Evolutionary conservation across 2,329 filamentous ascomycete species (phyloP), one percentile per base, ranked within the genome.

Genomic region (Cylindrodendrum hubeiense): DNA sequence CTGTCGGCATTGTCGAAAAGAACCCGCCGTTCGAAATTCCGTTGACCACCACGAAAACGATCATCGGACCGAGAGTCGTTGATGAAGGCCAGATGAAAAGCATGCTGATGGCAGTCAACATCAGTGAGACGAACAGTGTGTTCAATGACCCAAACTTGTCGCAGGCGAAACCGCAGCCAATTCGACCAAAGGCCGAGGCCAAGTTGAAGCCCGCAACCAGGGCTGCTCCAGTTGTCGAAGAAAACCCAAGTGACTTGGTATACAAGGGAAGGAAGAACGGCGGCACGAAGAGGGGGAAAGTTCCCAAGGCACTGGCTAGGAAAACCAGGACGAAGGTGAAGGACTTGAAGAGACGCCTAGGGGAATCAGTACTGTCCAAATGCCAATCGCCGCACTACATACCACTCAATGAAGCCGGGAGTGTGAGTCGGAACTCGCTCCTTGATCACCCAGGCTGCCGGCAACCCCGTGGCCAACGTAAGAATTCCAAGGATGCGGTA

Each of bases 1-100:
- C 87, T 1, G 88, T 90, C 2, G 88, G 88, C 81, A 90, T 89
- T 0, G 85, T 85, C 6, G 85, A 84, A 74, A 90, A 90, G 78
- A 90, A 90, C 0, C 84, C 86, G 1, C 88, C 88, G 71, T 89
- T 90, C 4, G 84, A 83, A 30, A 83, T 78, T 0, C 88, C 88
- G 69, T 89, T 90, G 37, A 90, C 78, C 26, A 89, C 77, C 15
- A 86, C 86, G 71, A 91, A 91, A 0, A 83, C 74, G 8, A 86
- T 77, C 49, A 90, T 77, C 0, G 87, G 86, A 0, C 78, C 85
- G 3, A 90, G 72, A 0, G 84, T 83, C 15, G 79, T 84, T 2
- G 86, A 87, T 0, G 87, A 81, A 0, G 89, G 88, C 88, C 87
- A 90, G 5, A 90, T 79, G 2, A 84, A 83, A 17, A 90, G 78